Evolutionary conservation across 2,329 filamentous ascomycete species (phyloP), one percentile per base, ranked within the genome.

Genomic region (Pestalotiopsis sp.): DNA sequence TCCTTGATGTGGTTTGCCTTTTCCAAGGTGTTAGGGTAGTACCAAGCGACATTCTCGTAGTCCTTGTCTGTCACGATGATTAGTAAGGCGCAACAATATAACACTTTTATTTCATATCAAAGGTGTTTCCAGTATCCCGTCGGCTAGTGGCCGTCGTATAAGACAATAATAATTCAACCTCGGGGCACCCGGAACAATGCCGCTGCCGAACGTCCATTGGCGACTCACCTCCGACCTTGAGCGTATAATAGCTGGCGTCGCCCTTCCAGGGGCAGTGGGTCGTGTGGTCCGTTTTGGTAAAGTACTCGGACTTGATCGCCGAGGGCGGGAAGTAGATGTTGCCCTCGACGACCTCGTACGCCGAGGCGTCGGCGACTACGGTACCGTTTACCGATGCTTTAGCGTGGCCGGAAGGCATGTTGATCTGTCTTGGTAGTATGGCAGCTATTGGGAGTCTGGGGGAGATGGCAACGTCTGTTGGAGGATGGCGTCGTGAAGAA

Each of bases 211-310:
- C 25, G 25, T 31, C 31, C 9, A 9, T 9, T 31, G 31, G 31
- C 31, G 31, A 31, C 77, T 66, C 69, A 83, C 84, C 83, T 64
- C 84, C 83, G 11, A 84, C 80, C 12, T 80, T 83, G 67, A 90
- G 77, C 25, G 82, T 85, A 75, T 89, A 89, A 75, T 90, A 90
- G 58, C 80, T 84, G 3, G 87, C 87, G 38, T 83, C 80, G 2
- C 87, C 87, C 75, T 89, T 90, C 86, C 87, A 89, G 0, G 83
- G 82, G 68, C 87, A 90, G 63, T 80, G 77, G 0, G 87, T 88
- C 57, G 79, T 80, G 12, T 83, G 81, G 14, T 81, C 77, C 6
- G 85, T 86, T 20, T 80, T 77, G 56, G 75, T 77, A 70, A 89
- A 82, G 71, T 80, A 80, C 67, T 83, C 79, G 41, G 80, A 76